Percentiles rank a stretch among this genome's conserved stretches.
phyloP scores from a whole-genome alignment of 2,329 filamentous ascomycete species.

The Sporothrix variecibatus region DNA sequence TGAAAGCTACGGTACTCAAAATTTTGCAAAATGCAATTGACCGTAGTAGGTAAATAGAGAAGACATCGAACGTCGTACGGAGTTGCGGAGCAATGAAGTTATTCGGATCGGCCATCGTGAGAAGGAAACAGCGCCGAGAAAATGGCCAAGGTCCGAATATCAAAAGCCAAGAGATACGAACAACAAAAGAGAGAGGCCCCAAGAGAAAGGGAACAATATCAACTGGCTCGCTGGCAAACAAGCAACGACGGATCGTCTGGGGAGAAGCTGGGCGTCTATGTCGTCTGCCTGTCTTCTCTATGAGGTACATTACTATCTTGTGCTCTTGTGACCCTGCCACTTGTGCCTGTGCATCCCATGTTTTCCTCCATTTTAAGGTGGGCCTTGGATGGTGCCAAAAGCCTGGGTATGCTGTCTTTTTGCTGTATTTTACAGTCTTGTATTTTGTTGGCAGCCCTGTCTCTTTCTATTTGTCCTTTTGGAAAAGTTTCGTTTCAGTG shows the following conservation, averaged over 20 bases:
- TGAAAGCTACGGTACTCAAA: neutral
- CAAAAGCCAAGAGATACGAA: slow-evolving; percentile 1
- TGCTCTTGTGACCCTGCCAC: neutral
- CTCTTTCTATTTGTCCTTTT: neutral
- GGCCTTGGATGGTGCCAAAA: neutral
- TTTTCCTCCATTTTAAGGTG: neutral
- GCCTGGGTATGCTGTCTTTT: neutral
- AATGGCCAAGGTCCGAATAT: neutral
- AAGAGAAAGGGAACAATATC: neutral
- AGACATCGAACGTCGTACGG: too few species aligned
- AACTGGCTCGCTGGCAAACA: neutral
- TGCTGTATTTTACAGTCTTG: neutral
- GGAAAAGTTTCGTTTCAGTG: slow-evolving; percentile 9
- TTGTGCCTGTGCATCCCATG: neutral
- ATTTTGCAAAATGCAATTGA: neutral
- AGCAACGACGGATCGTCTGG: neutral
- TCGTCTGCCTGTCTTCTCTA: neutral
- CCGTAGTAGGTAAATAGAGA: neutral
- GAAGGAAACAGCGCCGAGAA: neutral
- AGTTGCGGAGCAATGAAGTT: neutral
- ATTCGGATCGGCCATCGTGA: slow-evolving; percentile 5
- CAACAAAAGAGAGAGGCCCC: neutral
- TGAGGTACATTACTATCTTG: too few species aligned
- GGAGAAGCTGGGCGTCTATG: slow-evolving; percentile 4
- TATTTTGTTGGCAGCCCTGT: slow-evolving; percentile 1